Evolutionary conservation across 2,329 filamentous ascomycete genomes (phyloP).

Genomic region (Byssothecium circinans): DNA sequence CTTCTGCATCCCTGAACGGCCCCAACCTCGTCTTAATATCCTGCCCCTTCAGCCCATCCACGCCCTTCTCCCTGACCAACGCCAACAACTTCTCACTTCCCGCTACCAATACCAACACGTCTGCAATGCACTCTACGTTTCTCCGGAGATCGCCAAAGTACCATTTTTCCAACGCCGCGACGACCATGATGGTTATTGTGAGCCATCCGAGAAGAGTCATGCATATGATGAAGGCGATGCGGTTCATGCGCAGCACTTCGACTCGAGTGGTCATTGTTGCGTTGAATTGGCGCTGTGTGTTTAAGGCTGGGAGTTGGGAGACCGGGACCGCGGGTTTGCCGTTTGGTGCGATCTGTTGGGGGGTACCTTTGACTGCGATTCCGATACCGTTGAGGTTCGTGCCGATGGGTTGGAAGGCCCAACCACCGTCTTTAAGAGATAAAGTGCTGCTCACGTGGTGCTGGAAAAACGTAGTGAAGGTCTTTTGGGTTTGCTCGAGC

Average conservation of each 20-base stretch:
- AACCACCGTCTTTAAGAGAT: constrained; percentile 20
- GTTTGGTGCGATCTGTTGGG: constrained; percentile 2
- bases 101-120: constrained; percentile 12
- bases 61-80: constrained; percentile 8
- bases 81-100: constrained; percentile 12
- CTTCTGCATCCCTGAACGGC: constrained; percentile 11
- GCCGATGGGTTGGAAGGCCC: constrained; percentile 27
- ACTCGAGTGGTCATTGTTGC: constrained; percentile 8
- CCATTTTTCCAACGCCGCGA: constrained; percentile 5
- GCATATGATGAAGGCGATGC: not conserved
- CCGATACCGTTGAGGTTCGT: constrained; percentile 17
- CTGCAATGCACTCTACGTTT: constrained; percentile 10
- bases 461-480: constrained; percentile 36
- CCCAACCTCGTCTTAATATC: constrained; percentile 9
- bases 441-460: constrained; percentile 27
- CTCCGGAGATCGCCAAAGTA: constrained; percentile 3
- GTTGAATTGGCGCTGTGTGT: constrained; percentile 5
- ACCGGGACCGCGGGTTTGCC: constrained; percentile 3
- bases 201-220: constrained; percentile 7
- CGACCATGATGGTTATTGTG: constrained; percentile 2
- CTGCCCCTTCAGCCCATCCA: constrained; percentile 5
- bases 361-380: not conserved
- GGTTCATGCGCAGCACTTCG: constrained; percentile 12
- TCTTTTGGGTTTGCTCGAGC: constrained; percentile 16
- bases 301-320: constrained; percentile 1